A percentile compares a stretch with the other conserved stretches of the same genome.
phyloP scores from a whole-genome alignment of 179 eudicot species.

The Vitellaria paradoxa region DNA sequence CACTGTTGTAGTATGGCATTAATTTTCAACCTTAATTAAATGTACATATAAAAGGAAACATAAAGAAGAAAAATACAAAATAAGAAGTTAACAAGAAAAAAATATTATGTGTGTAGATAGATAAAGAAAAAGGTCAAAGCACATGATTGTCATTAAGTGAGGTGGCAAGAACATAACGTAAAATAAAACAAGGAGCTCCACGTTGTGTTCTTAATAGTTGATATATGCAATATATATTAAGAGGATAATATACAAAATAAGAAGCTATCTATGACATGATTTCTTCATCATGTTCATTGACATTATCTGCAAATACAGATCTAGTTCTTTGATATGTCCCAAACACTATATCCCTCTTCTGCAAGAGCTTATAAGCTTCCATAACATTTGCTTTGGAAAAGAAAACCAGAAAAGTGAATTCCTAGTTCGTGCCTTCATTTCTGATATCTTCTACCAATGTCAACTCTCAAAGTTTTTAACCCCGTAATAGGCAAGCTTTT shows the following conservation, averaged over 20 bases:
- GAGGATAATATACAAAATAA: not conserved
- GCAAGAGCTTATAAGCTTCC: slow-evolving; percentile 12
- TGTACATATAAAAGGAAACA: too few relatives aligned
- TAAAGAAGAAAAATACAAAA: too few relatives aligned
- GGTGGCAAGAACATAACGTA: not conserved
- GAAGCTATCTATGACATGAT: slow-evolving; percentile 8
- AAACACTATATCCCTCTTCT: slow-evolving; percentile 11
- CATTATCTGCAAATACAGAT: slow-evolving; percentile 9
- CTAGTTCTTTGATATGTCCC: slow-evolving; percentile 9
- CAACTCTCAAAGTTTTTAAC: not conserved
- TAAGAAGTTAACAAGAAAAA: not conserved
- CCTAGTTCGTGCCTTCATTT: slow-evolving; percentile 13
- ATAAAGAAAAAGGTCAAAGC: not conserved
- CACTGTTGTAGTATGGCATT: too few relatives aligned
- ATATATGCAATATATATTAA: not conserved
- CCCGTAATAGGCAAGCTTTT: slow-evolving; percentile 5
- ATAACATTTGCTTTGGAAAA: slow-evolving; percentile 7
- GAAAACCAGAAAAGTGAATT: slow-evolving; percentile 9
- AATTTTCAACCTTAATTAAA: too few relatives aligned
- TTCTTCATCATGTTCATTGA: slow-evolving; percentile 13
- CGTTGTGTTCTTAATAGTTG: not conserved
- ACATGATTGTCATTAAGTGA: not conserved
- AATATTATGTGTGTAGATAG: not conserved
- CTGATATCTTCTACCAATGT: slow-evolving; percentile 10
- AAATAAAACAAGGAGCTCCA: not conserved